Percentiles rank a stretch among this genome's conserved stretches.
Conservation (phyloP, 306 rosid genomes). For the Lotus japonicus region DNA sequence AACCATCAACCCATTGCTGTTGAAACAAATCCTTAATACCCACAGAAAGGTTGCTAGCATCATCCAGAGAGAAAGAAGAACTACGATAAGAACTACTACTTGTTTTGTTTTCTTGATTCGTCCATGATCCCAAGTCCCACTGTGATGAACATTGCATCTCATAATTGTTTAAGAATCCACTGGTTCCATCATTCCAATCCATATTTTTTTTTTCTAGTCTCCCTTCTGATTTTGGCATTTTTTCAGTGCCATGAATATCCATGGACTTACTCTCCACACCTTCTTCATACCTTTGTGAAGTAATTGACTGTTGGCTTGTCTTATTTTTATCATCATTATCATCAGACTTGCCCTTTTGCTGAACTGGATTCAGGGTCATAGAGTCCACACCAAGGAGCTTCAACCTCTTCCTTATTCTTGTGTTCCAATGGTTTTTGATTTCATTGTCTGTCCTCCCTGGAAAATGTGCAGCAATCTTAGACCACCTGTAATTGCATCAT, state of each 20-base stretch:
- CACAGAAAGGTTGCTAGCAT: constrained; percentile 31
- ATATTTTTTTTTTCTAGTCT: constrained; percentile 12
- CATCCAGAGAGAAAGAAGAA: constrained; percentile 41
- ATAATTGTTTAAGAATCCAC: constrained; percentile 25
- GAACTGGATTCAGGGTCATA: constrained; percentile 37
- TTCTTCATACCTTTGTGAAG: constrained; percentile 20
- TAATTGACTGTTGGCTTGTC: background rate
- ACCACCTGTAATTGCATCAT: constrained; percentile 58
- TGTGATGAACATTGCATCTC: constrained; percentile 34
- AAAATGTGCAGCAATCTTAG: constrained; percentile 82
- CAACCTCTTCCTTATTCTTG: constrained; percentile 72
- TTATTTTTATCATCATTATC: constrained; percentile 18
- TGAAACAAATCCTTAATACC: constrained; percentile 26
- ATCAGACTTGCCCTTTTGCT: constrained; percentile 18
- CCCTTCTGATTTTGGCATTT: constrained; percentile 10
- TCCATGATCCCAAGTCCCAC: constrained; percentile 32
- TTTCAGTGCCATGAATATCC: constrained; percentile 3
- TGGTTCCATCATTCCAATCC: constrained; percentile 11
- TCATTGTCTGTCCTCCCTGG: too few species aligned
- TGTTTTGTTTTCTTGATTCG: constrained; percentile 30
- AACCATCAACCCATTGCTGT: constrained; percentile 32
- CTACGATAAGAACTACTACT: constrained; percentile 24
- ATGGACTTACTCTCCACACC: constrained; percentile 15
- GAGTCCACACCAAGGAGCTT: constrained; percentile 69
- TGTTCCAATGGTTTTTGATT: constrained; percentile 90